These are phyloP conservation scores for Batkoa obscura DNA, from an alignment of 371 early-diverging fungal genomes.

Conservation along the genomic window DNA sequence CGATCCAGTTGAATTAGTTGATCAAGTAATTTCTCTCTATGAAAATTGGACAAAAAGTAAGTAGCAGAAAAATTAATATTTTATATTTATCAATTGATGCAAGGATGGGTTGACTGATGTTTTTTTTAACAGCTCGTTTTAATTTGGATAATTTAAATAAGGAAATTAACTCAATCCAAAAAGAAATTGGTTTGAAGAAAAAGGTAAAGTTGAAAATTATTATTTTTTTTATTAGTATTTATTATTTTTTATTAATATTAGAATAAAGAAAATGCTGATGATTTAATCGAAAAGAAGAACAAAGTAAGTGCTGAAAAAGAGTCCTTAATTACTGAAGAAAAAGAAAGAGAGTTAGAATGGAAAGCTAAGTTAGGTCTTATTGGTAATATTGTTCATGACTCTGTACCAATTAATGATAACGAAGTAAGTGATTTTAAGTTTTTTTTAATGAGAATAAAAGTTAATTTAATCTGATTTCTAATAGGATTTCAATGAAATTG, in stretches of 20 bases:
- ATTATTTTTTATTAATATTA: conserved; percentile 4
- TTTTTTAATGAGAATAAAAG: background rate
- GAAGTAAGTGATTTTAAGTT: background rate
- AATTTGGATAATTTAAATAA: conserved; percentile 77
- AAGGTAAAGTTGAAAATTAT: conserved; percentile 25
- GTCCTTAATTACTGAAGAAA: conserved; percentile 36
- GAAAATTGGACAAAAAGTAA: conserved; percentile 79
- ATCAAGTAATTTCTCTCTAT: conserved; percentile 79
- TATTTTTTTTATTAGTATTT: background rate
- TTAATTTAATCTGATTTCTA: conserved; percentile 7
- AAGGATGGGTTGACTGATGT: too few relatives aligned
- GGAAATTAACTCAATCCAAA: conserved; percentile 76
- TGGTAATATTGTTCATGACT: conserved; percentile 94
- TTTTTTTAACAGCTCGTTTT: conserved; percentile 44
- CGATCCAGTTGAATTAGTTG: conserved; percentile 66
- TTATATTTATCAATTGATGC: background rate
- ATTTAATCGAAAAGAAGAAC: conserved; percentile 52
- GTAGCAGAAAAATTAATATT: conserved; percentile 3
- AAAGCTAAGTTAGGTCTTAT: conserved; percentile 48
- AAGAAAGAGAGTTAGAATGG: conserved; percentile 49
- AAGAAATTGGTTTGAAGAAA: conserved; percentile 73
- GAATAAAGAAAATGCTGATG: conserved; percentile 72
- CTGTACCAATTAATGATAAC: conserved; percentile 35
- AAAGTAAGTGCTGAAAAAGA: conserved; percentile 51
- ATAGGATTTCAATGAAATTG: conserved; percentile 56